Evolutionary conservation across 768 basidiomycete genomes (phyloP).

Genomic region (Pseudohyphozyma bogoriensis): DNA sequence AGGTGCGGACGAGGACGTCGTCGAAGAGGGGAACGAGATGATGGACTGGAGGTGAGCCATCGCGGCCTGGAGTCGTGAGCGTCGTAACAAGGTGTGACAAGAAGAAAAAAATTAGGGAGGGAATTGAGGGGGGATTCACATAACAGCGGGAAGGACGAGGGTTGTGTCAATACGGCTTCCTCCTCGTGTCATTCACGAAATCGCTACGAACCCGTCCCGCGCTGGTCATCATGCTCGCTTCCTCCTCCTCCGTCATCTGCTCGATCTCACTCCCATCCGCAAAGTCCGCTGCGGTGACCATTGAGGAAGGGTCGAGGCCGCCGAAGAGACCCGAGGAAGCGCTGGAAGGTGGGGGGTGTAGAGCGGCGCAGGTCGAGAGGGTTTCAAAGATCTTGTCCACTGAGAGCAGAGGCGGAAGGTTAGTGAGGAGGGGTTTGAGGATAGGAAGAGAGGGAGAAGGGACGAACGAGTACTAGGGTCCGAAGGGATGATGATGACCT

Average conservation of each 20-base stretch:
- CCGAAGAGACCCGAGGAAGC: conserved; percentile 9
- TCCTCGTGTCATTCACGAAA: not conserved
- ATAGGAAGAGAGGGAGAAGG: not conserved
- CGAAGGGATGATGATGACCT: conserved; percentile 65
- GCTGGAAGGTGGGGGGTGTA: conserved; percentile 50
- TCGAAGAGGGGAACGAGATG: not conserved
- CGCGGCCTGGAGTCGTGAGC: not conserved
- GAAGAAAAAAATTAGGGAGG: not conserved
- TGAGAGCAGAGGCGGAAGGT: conserved; percentile 34
- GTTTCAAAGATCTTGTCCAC: conserved; percentile 79
- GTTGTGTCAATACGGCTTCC: not conserved
- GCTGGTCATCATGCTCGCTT: not conserved
- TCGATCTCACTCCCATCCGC: conserved; percentile 17
- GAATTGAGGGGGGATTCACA: not conserved
- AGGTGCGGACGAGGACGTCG: too few relatives aligned
- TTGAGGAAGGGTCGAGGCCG: conserved; percentile 27
- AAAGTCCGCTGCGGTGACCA: conserved; percentile 18
- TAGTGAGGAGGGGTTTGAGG: not conserved
- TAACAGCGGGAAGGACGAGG: not conserved
- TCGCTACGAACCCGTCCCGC: not conserved
- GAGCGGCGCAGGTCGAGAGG: conserved; percentile 70
- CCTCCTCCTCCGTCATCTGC: not conserved
- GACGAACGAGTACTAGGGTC: conserved; percentile 52
- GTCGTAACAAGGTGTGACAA: not conserved
- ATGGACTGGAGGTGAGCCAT: not conserved